Conservation (phyloP, 2,329 filamentous ascomycete species). For the Fusarium nygamai region DNA sequence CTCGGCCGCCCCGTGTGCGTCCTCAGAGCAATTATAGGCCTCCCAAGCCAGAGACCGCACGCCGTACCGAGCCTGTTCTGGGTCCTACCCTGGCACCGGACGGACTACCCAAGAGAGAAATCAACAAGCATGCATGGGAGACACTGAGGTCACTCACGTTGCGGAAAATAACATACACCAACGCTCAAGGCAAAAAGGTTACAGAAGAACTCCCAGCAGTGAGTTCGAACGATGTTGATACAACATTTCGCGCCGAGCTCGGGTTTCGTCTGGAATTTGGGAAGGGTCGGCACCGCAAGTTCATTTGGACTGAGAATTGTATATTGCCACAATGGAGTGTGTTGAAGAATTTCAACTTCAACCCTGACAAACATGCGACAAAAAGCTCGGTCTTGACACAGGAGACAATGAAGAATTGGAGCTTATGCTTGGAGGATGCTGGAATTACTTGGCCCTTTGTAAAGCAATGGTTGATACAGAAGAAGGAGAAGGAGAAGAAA, state of each 20-base stretch:
- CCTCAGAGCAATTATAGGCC: not conserved
- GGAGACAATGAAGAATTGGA: not conserved
- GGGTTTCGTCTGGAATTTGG: not conserved
- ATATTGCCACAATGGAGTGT: not conserved
- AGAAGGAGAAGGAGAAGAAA: not conserved
- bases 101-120: not conserved
- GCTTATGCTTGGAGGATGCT: not conserved
- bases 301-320: not conserved
- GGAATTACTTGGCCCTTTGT: not conserved
- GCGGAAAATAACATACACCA: not conserved
- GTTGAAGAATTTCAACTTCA: not conserved
- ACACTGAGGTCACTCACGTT: not conserved
- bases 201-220: not conserved
- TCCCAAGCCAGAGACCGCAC: not conserved
- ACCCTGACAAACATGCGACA: not conserved
- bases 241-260: not conserved
- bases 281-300: not conserved
- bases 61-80: not conserved
- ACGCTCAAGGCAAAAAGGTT: not conserved
- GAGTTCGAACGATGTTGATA: not conserved
- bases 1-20: not conserved
- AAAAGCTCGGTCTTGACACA: not conserved
- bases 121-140: not conserved
- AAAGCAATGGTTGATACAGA: not conserved
- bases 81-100: not conserved